Evolutionary conservation across 2,329 filamentous ascomycete genomes (phyloP).

Genomic region (Ascomycota sp.): DNA sequence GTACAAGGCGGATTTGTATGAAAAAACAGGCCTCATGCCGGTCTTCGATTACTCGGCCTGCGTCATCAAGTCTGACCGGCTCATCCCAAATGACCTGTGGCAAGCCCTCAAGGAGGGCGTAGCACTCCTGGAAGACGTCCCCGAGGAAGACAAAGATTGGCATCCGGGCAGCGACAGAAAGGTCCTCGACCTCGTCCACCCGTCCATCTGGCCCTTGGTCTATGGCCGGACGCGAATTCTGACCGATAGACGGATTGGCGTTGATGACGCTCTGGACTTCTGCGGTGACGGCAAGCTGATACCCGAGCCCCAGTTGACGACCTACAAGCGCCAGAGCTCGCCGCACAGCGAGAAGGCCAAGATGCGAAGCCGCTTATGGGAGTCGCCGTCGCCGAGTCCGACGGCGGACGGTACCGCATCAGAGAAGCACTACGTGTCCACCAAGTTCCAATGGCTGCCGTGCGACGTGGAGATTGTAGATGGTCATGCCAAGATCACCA

Average conservation of each 20-base stretch:
- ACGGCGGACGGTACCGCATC: background rate
- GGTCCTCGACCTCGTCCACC: conserved; percentile 40
- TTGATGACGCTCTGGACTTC: conserved; percentile 14
- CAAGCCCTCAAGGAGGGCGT: conserved; percentile 21
- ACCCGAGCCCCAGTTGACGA: conserved; percentile 2
- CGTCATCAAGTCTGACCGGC: conserved; percentile 14
- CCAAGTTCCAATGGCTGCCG: conserved; percentile 24
- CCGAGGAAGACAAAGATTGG: conserved; percentile 31
- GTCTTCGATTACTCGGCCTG: conserved; percentile 11
- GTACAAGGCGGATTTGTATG: conserved; percentile 12
- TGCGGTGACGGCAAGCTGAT: conserved; percentile 13
- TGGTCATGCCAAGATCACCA: conserved; percentile 17
- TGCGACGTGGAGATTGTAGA: conserved; percentile 21
- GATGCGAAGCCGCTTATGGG: background rate
- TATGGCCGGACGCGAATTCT: conserved; percentile 23
- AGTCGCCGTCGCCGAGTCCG: too few relatives aligned
- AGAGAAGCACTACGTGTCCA: background rate
- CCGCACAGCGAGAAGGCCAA: background rate
- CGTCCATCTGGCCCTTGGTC: conserved; percentile 37
- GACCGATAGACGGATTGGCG: conserved; percentile 9
- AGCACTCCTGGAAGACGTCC: conserved; percentile 24
- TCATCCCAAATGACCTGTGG: conserved; percentile 7
- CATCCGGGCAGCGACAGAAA: conserved; percentile 32
- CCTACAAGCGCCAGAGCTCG: background rate
- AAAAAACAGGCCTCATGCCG: conserved; percentile 12